Percentiles rank a stretch among this genome's conserved stretches.
These are phyloP conservation scores for Russula sp. DNA, from an alignment of 768 basidiomycete species.

Conservation along the genomic window DNA sequence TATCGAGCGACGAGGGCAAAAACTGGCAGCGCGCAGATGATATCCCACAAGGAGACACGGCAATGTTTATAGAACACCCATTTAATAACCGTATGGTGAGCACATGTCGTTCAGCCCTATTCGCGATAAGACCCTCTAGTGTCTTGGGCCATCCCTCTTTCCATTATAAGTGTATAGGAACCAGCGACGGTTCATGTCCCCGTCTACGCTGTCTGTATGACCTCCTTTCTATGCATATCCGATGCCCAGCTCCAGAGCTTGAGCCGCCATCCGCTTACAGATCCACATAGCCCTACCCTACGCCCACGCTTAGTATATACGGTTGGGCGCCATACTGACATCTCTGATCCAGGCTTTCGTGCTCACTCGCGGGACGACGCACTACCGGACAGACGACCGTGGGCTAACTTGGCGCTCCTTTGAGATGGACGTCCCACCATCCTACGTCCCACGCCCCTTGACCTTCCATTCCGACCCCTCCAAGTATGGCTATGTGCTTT, in stretches of 20 bases:
- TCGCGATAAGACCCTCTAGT: background rate
- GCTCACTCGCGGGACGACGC: slow-evolving; percentile 63
- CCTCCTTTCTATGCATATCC: background rate
- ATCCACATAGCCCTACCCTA: background rate
- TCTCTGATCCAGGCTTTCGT: slow-evolving; percentile 66
- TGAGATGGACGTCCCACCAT: slow-evolving; percentile 54
- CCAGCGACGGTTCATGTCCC: background rate
- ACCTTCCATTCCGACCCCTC: slow-evolving; percentile 79
- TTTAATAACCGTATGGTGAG: slow-evolving; percentile 50
- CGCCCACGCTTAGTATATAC: background rate
- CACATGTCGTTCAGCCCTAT: background rate
- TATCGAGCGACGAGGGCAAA: slow-evolving; percentile 88
- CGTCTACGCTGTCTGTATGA: background rate
- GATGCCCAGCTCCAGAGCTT: background rate
- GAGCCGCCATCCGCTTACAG: background rate
- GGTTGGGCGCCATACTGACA: background rate
- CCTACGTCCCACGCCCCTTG: slow-evolving; percentile 56
- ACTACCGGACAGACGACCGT: slow-evolving; percentile 85
- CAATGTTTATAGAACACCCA: slow-evolving; percentile 82
- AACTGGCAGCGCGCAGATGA: slow-evolving; percentile 47
- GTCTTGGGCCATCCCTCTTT: background rate
- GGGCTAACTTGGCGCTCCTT: slow-evolving; percentile 87
- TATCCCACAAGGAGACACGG: slow-evolving; percentile 50
- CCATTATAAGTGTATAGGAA: background rate
- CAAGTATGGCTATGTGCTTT: slow-evolving; percentile 71